Percentiles rank a stretch among this genome's conserved stretches.
Conservation (phyloP, 768 basidiomycete genomes). For the Gloeostereum incarnatum region DNA sequence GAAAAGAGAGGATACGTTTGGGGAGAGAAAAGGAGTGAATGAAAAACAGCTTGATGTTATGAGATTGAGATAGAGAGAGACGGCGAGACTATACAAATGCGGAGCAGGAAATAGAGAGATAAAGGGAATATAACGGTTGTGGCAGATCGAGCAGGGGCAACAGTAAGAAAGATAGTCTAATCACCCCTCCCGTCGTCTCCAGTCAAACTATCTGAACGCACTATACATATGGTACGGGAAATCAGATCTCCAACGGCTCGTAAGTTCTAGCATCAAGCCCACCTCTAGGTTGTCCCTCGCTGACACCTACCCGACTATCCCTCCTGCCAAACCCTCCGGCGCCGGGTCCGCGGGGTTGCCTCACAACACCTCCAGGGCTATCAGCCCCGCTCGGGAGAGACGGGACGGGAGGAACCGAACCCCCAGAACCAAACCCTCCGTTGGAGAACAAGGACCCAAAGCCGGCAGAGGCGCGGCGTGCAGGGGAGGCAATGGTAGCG, state of each 20-base stretch:
- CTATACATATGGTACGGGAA: constrained; percentile 13
- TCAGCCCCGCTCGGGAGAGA: constrained; percentile 46
- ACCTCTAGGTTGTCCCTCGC: constrained; percentile 44
- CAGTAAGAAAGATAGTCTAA: too few relatives aligned
- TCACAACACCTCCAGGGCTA: constrained; percentile 49
- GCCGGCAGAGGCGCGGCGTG: constrained; percentile 63
- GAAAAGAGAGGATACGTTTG: too few relatives aligned
- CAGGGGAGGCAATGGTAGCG: constrained; percentile 78
- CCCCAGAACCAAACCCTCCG: constrained; percentile 34
- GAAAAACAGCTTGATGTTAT: too few relatives aligned
- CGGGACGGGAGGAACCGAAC: constrained; percentile 67
- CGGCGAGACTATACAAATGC: neutral
- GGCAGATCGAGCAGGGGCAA: neutral
- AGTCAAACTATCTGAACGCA: constrained; percentile 34
- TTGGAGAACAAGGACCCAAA: constrained; percentile 65
- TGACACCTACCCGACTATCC: constrained; percentile 44
- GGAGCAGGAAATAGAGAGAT: neutral
- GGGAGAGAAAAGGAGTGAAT: too few relatives aligned
- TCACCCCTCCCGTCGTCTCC: constrained; percentile 34
- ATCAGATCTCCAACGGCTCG: constrained; percentile 80
- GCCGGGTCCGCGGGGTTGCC: constrained; percentile 83
- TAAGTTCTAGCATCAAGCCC: constrained; percentile 80
- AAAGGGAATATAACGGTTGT: neutral
- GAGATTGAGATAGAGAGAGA: neutral
- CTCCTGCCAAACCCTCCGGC: constrained; percentile 64